Conservation (phyloP, 192 early-diverging fungal genomes). For the Haplosporangium gracile region DNA sequence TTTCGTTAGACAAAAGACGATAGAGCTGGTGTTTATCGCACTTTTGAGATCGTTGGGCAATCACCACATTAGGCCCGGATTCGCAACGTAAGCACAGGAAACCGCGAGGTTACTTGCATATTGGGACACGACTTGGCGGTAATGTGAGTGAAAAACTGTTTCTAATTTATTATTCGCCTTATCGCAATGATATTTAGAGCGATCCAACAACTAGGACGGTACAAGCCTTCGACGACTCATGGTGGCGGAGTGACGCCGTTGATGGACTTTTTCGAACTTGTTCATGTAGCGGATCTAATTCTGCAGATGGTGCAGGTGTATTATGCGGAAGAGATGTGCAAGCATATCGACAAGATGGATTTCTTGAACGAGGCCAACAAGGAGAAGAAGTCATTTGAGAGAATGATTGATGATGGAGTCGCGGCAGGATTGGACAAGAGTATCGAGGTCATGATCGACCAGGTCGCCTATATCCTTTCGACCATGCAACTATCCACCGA, state of each 20-base stretch:
- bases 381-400: slow-evolving; percentile 93
- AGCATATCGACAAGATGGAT: slow-evolving; percentile 89
- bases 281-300: slow-evolving; percentile 93
- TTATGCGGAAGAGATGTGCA: slow-evolving; percentile 87
- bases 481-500: slow-evolving; percentile 77
- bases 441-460: slow-evolving; percentile 88
- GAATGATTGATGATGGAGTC: slow-evolving; percentile 88
- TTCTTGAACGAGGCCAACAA: slow-evolving; percentile 93
- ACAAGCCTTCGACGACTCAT: slow-evolving; percentile 59
- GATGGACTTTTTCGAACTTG: slow-evolving; percentile 92
- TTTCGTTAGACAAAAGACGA: slow-evolving; percentile 69
- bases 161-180: neutral
- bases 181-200: slow-evolving; percentile 48
- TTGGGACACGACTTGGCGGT: neutral
- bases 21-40: slow-evolving; percentile 85
- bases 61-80: slow-evolving; percentile 81
- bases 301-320: slow-evolving; percentile 97
- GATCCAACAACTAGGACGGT: slow-evolving; percentile 56
- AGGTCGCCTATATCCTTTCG: slow-evolving; percentile 87
- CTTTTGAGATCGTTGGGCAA: slow-evolving; percentile 80
- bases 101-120: neutral
- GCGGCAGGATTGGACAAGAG: slow-evolving; percentile 94
- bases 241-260: slow-evolving; percentile 69
- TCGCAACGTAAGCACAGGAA: slow-evolving; percentile 59
- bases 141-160: neutral